Evolutionary conservation across 331 rosid species (phyloP), one percentile per base, ranked within the genome.

Genomic region (Telfairia occidentalis): DNA sequence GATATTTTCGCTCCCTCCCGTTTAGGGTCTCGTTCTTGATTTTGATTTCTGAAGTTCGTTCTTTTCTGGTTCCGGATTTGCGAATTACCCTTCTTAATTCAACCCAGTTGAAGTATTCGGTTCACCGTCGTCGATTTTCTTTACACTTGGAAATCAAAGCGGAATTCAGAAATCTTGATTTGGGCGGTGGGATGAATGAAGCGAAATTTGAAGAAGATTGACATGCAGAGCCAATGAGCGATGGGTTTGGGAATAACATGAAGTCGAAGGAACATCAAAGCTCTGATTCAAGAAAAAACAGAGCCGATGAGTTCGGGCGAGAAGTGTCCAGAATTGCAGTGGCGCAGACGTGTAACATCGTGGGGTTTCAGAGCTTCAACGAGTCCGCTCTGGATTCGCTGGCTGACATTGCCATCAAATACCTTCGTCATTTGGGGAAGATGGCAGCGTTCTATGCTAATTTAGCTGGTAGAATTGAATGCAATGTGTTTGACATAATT

Each of bases 391-490:
- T 88, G 63, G 92, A 88, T 7, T 80, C 96, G 28, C 78, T 91
- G 9, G 74, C 91, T 0, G 91, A 89, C 77, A 78, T 89, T 26
- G 85, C 88, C 11, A 80, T 94, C 79, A 81, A 89, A 74, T 86
- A 91, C 84, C 84, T 91, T 67, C 13, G 63, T 61, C 92, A 91
- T 77, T 49, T 93, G 59, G 96, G 96, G 15, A 85, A 86, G 81
- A 88, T 76, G 5, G 82, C 95, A 1, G 76, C 73, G 74, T 82
- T 84, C 69, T 69, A 87, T 57, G 84, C 95, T 24, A 89, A 89
- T 79, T 84, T 86, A 64, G 81, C 98, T 5, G 95, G 97, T 28
- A 85, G 98, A 79, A 83, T 88, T 5, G 85, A 94, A 26, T 89
- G 86, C 46, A 88, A 76, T 78, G 81, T 89, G 46, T 89, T 94